phyloP scores from a whole-genome alignment of 768 basidiomycete genomes.

The Leccinum barrowsii region DNA sequence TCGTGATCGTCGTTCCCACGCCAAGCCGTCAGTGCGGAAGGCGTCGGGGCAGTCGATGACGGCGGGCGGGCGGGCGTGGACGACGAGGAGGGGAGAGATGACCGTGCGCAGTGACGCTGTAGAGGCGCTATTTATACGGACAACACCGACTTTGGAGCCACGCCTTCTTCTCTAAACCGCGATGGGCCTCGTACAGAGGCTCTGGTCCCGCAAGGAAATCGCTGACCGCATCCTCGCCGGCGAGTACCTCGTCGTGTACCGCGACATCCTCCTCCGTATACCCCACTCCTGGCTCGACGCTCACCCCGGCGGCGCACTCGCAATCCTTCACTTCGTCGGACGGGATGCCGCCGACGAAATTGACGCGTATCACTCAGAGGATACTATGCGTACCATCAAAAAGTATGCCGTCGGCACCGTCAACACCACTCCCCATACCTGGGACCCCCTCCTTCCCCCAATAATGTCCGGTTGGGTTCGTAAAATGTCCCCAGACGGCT shows the following conservation, averaged over 20 bases:
- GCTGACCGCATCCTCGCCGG: constrained; percentile 72
- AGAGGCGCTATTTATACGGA: constrained; percentile 25
- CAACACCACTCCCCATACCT: constrained; percentile 45
- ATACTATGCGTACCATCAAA: constrained; percentile 28
- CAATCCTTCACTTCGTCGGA: constrained; percentile 92
- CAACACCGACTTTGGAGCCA: not conserved
- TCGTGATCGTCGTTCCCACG: constrained; percentile 26
- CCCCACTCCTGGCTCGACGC: constrained; percentile 73
- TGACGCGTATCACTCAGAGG: constrained; percentile 78
- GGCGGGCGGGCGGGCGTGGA: not conserved
- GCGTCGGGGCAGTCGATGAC: constrained; percentile 12
- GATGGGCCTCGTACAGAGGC: constrained; percentile 31
- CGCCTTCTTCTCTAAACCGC: not conserved
- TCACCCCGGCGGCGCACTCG: constrained; percentile 88
- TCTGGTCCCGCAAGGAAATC: constrained; percentile 53
- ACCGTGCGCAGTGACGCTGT: not conserved
- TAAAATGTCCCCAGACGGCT: constrained; percentile 43
- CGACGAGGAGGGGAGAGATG: constrained; percentile 8
- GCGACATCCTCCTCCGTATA: constrained; percentile 58
- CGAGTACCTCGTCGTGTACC: constrained; percentile 72
- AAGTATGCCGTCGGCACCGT: constrained; percentile 69
- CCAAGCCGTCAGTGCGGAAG: not conserved
- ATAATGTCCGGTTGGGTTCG: constrained; percentile 82
- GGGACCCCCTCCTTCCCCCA: constrained; percentile 83
- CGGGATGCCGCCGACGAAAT: constrained; percentile 95